Percentiles rank a stretch among this genome's conserved stretches.
Evolutionary conservation across 768 basidiomycete genomes (phyloP).

Genomic region (Clavulina sp.): DNA sequence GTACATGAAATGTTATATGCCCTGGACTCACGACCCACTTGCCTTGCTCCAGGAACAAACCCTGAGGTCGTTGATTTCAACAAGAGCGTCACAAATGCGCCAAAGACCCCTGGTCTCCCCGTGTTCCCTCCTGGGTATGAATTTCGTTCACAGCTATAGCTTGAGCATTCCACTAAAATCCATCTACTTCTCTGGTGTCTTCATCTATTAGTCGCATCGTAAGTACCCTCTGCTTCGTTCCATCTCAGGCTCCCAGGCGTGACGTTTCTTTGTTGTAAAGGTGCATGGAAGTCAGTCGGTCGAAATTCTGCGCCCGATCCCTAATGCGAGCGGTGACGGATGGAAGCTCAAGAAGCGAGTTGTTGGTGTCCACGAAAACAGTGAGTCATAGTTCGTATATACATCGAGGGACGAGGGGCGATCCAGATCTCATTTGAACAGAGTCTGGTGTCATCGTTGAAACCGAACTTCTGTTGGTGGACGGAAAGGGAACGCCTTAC

Average conservation of each 20-base stretch:
- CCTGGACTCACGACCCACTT: neutral
- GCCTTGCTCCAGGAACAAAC: slow-evolving; percentile 26
- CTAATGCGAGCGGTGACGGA: slow-evolving; percentile 53
- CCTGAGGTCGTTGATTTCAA: slow-evolving; percentile 57
- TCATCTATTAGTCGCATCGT: neutral
- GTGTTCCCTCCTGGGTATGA: slow-evolving; percentile 40
- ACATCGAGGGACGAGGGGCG: neutral
- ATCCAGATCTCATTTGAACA: no score
- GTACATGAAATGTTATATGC: neutral
- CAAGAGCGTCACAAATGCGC: slow-evolving; percentile 24
- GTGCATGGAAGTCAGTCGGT: slow-evolving; percentile 69
- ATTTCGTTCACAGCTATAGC: no score
- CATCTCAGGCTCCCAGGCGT: no score
- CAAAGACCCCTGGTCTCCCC: slow-evolving; percentile 45
- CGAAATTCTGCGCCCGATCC: slow-evolving; percentile 62
- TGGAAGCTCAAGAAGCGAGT: slow-evolving; percentile 58
- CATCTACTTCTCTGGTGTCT: neutral
- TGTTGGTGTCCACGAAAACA: slow-evolving; percentile 64
- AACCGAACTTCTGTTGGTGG: slow-evolving; percentile 42
- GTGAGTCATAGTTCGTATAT: slow-evolving; percentile 21
- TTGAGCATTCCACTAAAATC: neutral
- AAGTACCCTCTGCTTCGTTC: no score
- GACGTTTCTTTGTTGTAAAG: slow-evolving; percentile 19
- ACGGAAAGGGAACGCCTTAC: slow-evolving; percentile 39
- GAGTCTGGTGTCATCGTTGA: slow-evolving; percentile 63